Conservation (phyloP, 2,329 filamentous ascomycete genomes). For the Diaporthe batatas region DNA sequence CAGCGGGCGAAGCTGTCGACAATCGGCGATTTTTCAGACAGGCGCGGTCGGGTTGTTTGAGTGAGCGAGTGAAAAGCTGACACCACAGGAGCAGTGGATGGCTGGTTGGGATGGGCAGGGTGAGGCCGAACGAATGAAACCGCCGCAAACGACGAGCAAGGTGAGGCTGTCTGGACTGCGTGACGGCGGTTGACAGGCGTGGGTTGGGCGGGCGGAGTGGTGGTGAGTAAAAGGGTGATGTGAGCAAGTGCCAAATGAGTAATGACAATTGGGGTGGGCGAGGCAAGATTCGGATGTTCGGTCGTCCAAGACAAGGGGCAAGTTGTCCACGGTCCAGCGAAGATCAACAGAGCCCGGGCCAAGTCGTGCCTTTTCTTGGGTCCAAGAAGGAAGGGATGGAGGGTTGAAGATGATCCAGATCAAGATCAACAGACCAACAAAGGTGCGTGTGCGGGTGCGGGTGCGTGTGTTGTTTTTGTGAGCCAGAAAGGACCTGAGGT, state of each 20-base stretch:
- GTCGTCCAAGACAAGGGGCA: conserved; percentile 26
- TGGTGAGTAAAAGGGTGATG: conserved; percentile 7
- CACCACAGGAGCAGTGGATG: conserved; percentile 21
- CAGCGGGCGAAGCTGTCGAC: conserved; percentile 25
- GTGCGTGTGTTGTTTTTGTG: background rate
- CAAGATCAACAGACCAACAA: conserved; percentile 42
- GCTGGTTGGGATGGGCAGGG: background rate
- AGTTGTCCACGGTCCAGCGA: conserved; percentile 30
- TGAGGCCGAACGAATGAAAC: conserved; percentile 34
- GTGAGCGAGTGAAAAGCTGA: conserved; percentile 23
- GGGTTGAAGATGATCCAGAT: conserved; percentile 36
- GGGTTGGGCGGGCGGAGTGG: background rate
- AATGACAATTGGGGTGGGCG: conserved; percentile 17
- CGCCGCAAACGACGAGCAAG: conserved; percentile 34
- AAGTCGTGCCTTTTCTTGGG: conserved; percentile 28
- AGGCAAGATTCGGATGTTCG: conserved; percentile 26
- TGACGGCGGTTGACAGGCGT: conserved; percentile 19
- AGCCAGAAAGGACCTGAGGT: conserved; percentile 6
- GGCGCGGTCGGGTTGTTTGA: conserved; percentile 13
- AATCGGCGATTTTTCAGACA: conserved; percentile 26
- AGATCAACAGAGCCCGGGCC: conserved; percentile 27
- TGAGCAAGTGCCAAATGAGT: conserved; percentile 9
- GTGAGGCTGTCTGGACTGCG: conserved; percentile 8
- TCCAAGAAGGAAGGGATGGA: conserved; percentile 15
- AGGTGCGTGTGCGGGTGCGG: conserved; percentile 14